Conservation (phyloP, 225 moss, liverwort and hornwort genomes). For the Ulota crispa region DNA sequence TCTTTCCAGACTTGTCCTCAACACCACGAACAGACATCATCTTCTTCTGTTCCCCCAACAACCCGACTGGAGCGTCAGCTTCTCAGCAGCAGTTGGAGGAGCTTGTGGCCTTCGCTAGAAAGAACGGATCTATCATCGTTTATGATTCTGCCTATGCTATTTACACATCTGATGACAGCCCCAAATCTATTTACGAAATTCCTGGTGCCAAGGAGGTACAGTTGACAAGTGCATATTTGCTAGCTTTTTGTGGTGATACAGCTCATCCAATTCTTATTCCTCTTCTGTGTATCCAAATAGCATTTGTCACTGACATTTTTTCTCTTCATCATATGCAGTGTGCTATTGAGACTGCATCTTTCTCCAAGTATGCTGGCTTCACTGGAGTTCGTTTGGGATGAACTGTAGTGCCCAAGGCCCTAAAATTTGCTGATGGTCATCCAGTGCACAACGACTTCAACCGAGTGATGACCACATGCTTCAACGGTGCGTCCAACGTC, state of each 20-base stretch:
- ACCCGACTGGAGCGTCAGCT: conserved; percentile 90
- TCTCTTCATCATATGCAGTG: conserved; percentile 41
- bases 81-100: conserved; percentile 78
- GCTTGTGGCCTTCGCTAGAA: conserved; percentile 81
- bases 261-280: not conserved
- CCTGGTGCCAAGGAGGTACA: conserved; percentile 89
- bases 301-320: not conserved
- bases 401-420: conserved; percentile 85
- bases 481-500: conserved; percentile 93
- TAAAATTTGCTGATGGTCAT: conserved; percentile 76
- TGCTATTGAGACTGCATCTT: conserved; percentile 91
- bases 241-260: not conserved
- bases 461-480: conserved; percentile 91
- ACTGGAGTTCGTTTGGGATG: conserved; percentile 95
- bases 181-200: conserved; percentile 96
- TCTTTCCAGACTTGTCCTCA: conserved; percentile 80
- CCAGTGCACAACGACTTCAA: conserved; percentile 82
- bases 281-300: not conserved
- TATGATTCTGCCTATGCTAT: conserved; percentile 93
- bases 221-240: not conserved
- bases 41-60: conserved; percentile 97
- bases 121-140: conserved; percentile 88
- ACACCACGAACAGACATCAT: conserved; percentile 79
- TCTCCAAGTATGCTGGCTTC: conserved; percentile 95
- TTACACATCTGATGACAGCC: conserved; percentile 90